A percentile compares a stretch with the other conserved stretches of the same genome.
These are phyloP conservation scores for Phytophthora pisi DNA, from an alignment of 352 stramenopile genomes.

Conservation along the genomic window DNA sequence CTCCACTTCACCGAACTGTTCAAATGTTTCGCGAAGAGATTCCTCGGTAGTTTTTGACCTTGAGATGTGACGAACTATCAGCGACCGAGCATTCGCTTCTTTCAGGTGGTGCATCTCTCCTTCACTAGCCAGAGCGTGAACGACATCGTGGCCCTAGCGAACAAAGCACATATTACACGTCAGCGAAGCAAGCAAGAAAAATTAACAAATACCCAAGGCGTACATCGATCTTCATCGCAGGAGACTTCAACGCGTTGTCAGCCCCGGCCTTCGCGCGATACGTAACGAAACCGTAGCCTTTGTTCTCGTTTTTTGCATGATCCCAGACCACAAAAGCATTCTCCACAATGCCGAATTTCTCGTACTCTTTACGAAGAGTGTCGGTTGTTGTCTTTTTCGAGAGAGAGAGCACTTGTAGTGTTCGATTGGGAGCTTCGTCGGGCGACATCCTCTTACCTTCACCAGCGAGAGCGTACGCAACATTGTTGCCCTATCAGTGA, in stretches of 20 bases:
- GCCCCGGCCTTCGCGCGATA: slow-evolving; percentile 51
- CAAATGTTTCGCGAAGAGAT: background rate
- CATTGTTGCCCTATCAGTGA: background rate
- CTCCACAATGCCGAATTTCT: slow-evolving; percentile 69
- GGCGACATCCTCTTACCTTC: background rate
- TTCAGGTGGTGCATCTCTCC: background rate
- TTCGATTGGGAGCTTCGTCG: too few species aligned
- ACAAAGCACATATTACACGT: background rate
- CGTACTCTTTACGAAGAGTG: slow-evolving; percentile 60
- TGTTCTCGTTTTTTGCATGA: slow-evolving; percentile 60
- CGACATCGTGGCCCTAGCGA: background rate
- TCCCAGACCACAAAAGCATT: slow-evolving; percentile 55
- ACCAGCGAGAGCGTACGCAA: background rate
- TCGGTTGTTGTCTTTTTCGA: slow-evolving; percentile 66
- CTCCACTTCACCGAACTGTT: background rate
- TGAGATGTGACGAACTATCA: background rate
- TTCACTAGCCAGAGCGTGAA: background rate
- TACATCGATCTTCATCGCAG: slow-evolving; percentile 73
- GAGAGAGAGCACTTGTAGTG: slow-evolving; percentile 12
- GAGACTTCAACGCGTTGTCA: slow-evolving; percentile 56
- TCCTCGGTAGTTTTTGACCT: background rate
- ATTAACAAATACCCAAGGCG: slow-evolving; percentile 11
- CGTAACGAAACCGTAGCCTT: slow-evolving; percentile 77
- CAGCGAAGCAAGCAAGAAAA: background rate
- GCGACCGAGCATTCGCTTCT: background rate